Conservation (phyloP, 768 basidiomycete species). For the Mycena vulgaris region DNA sequence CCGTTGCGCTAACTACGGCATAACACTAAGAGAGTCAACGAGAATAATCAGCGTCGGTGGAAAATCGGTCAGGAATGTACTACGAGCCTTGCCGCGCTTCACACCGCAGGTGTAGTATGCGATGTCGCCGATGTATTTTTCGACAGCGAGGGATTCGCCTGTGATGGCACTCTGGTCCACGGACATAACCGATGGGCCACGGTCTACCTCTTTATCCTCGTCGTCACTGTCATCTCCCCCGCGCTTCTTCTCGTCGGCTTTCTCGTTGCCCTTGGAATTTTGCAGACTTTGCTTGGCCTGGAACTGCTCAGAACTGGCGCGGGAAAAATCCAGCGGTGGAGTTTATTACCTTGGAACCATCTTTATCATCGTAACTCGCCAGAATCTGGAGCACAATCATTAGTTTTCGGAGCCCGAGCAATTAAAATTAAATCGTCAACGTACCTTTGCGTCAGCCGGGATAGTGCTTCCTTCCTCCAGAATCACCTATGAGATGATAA, state of each 20-base stretch:
- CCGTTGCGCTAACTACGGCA: constrained; percentile 53
- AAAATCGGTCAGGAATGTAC: not conserved
- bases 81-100: constrained; percentile 53
- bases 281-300: constrained; percentile 3
- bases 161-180: constrained; percentile 65
- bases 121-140: constrained; percentile 61
- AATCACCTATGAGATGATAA: constrained; percentile 41
- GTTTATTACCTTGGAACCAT: constrained; percentile 43
- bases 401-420: not conserved
- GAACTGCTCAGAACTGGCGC: constrained; percentile 26
- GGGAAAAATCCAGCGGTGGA: constrained; percentile 8
- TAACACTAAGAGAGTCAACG: constrained; percentile 35
- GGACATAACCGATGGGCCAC: constrained; percentile 57
- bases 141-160: constrained; percentile 62
- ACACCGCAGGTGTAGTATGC: constrained; percentile 56
- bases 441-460: constrained; percentile 59
- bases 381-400: constrained; percentile 54
- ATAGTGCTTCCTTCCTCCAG: constrained; percentile 62
- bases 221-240: constrained; percentile 39
- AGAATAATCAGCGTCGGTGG: not conserved
- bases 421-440: constrained; percentile 1
- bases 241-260: constrained; percentile 20
- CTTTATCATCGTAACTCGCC: constrained; percentile 57
- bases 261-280: constrained; percentile 16
- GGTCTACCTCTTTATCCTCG: constrained; percentile 50